A percentile compares a stretch with the other conserved stretches of the same genome.
Evolutionary conservation across 2,329 filamentous ascomycete genomes (phyloP).

Genomic region (Fusarium scirpi): DNA sequence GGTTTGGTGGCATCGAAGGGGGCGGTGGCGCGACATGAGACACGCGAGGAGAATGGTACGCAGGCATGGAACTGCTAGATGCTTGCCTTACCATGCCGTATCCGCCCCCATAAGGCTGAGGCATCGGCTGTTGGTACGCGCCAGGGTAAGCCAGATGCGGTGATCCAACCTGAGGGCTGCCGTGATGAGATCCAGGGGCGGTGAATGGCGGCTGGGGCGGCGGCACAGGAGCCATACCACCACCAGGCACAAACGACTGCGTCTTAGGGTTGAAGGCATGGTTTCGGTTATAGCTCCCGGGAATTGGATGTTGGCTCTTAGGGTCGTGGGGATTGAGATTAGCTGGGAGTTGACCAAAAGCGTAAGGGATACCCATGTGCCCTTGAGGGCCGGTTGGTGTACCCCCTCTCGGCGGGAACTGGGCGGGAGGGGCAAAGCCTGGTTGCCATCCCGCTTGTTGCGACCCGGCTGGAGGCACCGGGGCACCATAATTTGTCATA

Average conservation of each 20-base stretch:
- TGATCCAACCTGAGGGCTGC: constrained; percentile 66
- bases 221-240: constrained; percentile 63
- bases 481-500: constrained; percentile 53
- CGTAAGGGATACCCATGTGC: constrained; percentile 67
- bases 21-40: constrained; percentile 55
- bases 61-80: constrained; percentile 65
- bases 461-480: constrained; percentile 47
- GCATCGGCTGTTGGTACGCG: constrained; percentile 60
- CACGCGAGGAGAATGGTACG: constrained; percentile 59
- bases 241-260: constrained; percentile 84
- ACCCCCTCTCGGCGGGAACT: constrained; percentile 50
- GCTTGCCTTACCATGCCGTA: constrained; percentile 69
- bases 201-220: constrained; percentile 62
- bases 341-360: constrained; percentile 81
- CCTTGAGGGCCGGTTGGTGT: constrained; percentile 49
- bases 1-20: constrained; percentile 53
- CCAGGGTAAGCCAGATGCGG: constrained; percentile 63
- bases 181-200: constrained; percentile 62
- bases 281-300: constrained; percentile 81
- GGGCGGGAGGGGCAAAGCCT: constrained; percentile 48
- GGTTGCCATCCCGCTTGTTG: constrained; percentile 55
- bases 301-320: constrained; percentile 83
- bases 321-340: constrained; percentile 77
- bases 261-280: constrained; percentile 95
- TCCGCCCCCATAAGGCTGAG: constrained; percentile 61